Percentiles rank a stretch among this genome's conserved stretches.
These are phyloP conservation scores for Corynespora cassiicola DNA, from an alignment of 2,329 filamentous ascomycete species.

Conservation along the genomic window DNA sequence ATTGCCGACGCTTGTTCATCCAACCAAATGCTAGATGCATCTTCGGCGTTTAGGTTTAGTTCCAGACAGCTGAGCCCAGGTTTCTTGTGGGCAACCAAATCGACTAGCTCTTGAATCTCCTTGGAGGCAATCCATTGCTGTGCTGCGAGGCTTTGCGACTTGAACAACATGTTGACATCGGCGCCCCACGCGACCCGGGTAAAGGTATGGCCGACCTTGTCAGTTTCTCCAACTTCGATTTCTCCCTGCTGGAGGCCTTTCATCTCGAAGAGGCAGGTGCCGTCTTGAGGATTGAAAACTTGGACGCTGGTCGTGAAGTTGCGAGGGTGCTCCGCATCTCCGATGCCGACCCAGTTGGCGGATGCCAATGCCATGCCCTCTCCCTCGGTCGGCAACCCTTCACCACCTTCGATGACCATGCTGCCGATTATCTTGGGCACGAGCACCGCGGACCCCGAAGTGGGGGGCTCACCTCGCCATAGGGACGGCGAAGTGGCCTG, in stretches of 20 bases:
- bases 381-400: constrained; percentile 3
- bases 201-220: constrained; percentile 12
- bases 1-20: no score
- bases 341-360: constrained; percentile 18
- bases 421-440: constrained; percentile 27
- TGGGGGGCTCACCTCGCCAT: constrained; percentile 20
- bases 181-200: constrained; percentile 22
- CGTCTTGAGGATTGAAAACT: constrained; percentile 8
- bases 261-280: constrained; percentile 20
- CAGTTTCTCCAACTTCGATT: constrained; percentile 16
- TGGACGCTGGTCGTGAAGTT: constrained; percentile 6
- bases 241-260: constrained; percentile 20
- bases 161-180: constrained; percentile 22
- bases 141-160: no score
- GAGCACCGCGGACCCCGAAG: constrained; percentile 15
- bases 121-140: constrained; percentile 3
- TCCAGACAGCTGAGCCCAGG: constrained; percentile 40
- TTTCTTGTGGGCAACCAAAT: constrained; percentile 46
- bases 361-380: constrained; percentile 8
- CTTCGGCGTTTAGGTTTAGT: constrained; percentile 15
- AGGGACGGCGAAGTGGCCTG: constrained; percentile 25
- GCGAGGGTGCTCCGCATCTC: constrained; percentile 3
- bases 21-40: constrained; percentile 19
- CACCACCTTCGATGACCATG: constrained; percentile 20
- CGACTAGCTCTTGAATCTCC: constrained; percentile 22